Evolutionary conservation across 352 stramenopile genomes (phyloP), one percentile per base, ranked within the genome.

Genomic region (Phytophthora idaei): DNA sequence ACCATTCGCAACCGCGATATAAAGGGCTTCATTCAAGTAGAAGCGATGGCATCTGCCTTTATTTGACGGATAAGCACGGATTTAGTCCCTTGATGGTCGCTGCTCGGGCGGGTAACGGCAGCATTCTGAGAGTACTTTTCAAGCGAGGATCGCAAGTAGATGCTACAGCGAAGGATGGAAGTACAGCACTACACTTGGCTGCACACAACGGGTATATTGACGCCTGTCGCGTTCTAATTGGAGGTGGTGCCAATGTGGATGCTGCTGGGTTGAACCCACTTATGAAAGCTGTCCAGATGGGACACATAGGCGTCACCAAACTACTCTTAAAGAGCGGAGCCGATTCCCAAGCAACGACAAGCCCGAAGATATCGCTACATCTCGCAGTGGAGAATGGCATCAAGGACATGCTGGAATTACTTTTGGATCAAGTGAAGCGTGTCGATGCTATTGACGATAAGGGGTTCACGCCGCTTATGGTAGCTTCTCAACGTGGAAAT

Each of bases 151-250:
- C 42, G 10, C 11, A 27, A 12, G 25, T 57, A 14, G n/a, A 62
- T 34, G 34, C 9, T 3, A 21, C 27, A 27, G 36, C 32, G 7
- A 42, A 11, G 3, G 44, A 57, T 15, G 61, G 34, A 1, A 46
- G 28, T 7, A 51, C 60, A 21, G 51, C 44, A 10, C 36, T 68
- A 2, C 56, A 63, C 21, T 17, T 63, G 31, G 56, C 56, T 4
- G 31, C 21, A 39, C 5, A 15, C 8, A 36, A 55, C 12, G 45
- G 56, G 10, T 31, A 32, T 45, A 14, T 53, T 15, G 45, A 36
- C 17, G 34, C 28, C 11, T 63, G 45, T 36, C 31, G 44, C 1
- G 11, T 63, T 36, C 27, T 63, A 25, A 25, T 47, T 25, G 28
- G 17, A 21, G 50, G 50, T n/a, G 50, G 32, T 14, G 50, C 50